These are phyloP conservation scores for Diaporthe longicolla DNA, from an alignment of 2,329 filamentous ascomycete species.

Conservation along the genomic window DNA sequence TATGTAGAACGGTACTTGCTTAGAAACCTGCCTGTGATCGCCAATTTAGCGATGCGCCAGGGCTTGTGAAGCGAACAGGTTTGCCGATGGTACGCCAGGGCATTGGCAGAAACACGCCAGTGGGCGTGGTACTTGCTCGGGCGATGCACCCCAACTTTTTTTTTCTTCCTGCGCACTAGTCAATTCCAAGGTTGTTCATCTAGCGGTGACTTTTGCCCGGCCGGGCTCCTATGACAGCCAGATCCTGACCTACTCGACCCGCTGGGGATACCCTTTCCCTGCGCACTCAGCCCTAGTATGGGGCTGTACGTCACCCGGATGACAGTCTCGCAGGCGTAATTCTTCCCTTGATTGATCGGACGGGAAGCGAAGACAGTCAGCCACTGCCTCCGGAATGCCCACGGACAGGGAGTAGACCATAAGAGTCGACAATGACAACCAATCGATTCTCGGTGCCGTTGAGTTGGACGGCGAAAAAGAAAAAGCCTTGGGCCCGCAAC, in stretches of 20 bases:
- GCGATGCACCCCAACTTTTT: constrained; percentile 37
- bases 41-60: constrained; percentile 26
- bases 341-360: constrained; percentile 25
- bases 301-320: constrained; percentile 41
- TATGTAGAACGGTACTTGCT: constrained; percentile 7
- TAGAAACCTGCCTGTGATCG: constrained; percentile 35
- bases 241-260: constrained; percentile 14
- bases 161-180: constrained; percentile 18
- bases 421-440: not conserved
- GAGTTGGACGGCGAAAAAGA: constrained; percentile 10
- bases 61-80: constrained; percentile 26
- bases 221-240: constrained; percentile 29
- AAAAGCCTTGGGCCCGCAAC: constrained; percentile 11
- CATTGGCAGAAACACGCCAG: constrained; percentile 33
- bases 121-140: constrained; percentile 16
- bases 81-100: constrained; percentile 33
- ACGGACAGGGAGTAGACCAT: constrained; percentile 26
- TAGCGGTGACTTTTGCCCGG: constrained; percentile 12
- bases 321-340: constrained; percentile 21
- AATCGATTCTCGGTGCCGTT: constrained; percentile 9
- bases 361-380: constrained; percentile 34
- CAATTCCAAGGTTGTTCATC: constrained; percentile 21
- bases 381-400: constrained; percentile 22
- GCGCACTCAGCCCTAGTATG: constrained; percentile 40
- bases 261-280: constrained; percentile 18